Conservation (phyloP, 208 protist species). For the Entamoeba histolytica region DNA sequence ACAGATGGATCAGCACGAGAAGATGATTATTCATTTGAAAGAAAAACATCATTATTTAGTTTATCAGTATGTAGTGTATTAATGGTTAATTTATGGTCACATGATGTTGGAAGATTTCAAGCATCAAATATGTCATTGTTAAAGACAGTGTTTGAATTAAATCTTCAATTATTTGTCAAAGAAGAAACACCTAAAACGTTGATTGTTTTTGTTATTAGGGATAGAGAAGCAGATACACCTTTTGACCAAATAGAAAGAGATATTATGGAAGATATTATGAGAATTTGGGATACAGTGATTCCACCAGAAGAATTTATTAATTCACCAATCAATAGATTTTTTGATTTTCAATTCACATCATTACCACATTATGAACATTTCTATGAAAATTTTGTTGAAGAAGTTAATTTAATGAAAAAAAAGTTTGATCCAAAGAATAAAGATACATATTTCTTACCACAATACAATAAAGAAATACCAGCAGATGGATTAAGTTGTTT, state of each 20-base stretch:
- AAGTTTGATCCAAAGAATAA: background rate
- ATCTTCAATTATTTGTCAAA: background rate
- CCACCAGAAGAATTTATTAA: background rate
- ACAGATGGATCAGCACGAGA: background rate
- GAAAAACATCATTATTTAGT: background rate
- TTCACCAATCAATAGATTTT: background rate
- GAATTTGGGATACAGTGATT: background rate
- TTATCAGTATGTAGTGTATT: background rate
- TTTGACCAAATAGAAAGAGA: background rate
- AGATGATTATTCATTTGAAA: background rate
- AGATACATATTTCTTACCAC: background rate
- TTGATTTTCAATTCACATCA: background rate
- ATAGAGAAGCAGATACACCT: background rate
- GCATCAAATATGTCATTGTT: background rate
- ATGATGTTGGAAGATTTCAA: conserved; percentile 1
- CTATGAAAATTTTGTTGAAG: background rate
- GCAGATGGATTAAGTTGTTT: background rate
- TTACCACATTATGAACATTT: background rate
- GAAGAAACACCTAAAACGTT: background rate
- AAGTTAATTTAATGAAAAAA: background rate
- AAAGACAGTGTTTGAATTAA: background rate
- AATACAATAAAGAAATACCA: background rate
- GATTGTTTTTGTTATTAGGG: background rate
- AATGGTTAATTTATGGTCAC: conserved; percentile 7
- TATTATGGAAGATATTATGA: background rate